Percentiles rank a stretch among this genome's conserved stretches.
phyloP scores from a whole-genome alignment of 1,284 basidiomycete genomes.

The Ceratobasidium sp. region DNA sequence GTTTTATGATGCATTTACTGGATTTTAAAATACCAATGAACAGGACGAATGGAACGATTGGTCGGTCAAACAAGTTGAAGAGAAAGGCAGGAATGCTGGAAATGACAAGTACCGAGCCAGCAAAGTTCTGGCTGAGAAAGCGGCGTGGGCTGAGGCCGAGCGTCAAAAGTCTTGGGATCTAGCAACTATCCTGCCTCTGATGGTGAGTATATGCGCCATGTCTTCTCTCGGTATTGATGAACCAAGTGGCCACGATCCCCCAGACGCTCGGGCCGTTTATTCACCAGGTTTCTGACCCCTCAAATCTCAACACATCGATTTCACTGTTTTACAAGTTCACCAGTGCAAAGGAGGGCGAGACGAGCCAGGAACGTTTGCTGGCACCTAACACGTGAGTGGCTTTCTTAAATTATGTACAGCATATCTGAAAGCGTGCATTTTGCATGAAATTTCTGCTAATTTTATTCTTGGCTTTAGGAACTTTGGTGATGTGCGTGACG shows the following conservation, averaged over 20 bases:
- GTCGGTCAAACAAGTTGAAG: constrained; percentile 63
- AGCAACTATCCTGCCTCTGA: constrained; percentile 47
- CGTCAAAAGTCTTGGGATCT: constrained; percentile 60
- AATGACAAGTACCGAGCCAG: constrained; percentile 65
- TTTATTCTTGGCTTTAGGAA: constrained; percentile 3
- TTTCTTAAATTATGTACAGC: neutral
- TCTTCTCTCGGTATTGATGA: neutral
- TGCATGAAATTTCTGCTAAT: neutral
- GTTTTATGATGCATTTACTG: constrained; percentile 39
- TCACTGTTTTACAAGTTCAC: constrained; percentile 25
- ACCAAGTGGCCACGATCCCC: neutral
- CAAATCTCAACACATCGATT: constrained; percentile 34
- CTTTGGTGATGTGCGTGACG: constrained; percentile 68
- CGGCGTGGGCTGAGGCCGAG: constrained; percentile 68
- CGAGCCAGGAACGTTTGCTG: constrained; percentile 17
- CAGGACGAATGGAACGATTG: constrained; percentile 72
- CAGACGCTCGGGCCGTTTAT: constrained; percentile 56
- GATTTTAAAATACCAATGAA: constrained; percentile 46
- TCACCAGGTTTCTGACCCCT: constrained; percentile 21
- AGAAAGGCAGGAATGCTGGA: constrained; percentile 62
- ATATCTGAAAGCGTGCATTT: too few relatives aligned
- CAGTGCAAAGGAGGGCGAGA: constrained; percentile 6
- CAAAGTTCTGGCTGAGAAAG: constrained; percentile 76
- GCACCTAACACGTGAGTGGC: constrained; percentile 36
- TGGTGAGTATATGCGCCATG: constrained; percentile 49